Conservation (phyloP, 495 filamentous ascomycete species). For the Penicillium crystallinum region DNA sequence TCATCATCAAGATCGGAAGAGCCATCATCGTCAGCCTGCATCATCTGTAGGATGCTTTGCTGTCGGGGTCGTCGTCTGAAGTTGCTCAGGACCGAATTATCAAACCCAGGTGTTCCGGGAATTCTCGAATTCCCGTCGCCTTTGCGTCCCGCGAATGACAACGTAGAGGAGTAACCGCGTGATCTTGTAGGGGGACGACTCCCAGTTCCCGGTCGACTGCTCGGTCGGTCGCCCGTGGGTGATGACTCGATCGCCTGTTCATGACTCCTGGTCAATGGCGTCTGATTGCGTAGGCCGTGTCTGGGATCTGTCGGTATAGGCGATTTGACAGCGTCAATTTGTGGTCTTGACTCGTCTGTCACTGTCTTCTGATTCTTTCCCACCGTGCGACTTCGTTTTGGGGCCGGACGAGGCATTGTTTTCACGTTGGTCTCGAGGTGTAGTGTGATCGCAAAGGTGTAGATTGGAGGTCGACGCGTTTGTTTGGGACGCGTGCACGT, state of each 20-base stretch:
- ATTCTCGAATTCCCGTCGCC: constrained; percentile 37
- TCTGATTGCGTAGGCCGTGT: constrained; percentile 28
- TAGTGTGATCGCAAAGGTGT: not conserved
- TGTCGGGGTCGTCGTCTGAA: constrained; percentile 63
- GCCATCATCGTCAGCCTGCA: constrained; percentile 49
- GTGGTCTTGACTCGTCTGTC: constrained; percentile 3
- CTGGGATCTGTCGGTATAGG: constrained; percentile 14
- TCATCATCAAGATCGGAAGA: constrained; percentile 45
- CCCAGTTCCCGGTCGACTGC: constrained; percentile 36
- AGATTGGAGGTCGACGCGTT: constrained; percentile 8
- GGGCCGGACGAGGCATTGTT: constrained; percentile 41
- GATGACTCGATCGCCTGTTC: constrained; percentile 42
- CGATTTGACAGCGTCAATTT: constrained; percentile 10
- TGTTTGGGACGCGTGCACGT: constrained; percentile 23
- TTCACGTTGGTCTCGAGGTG: not conserved
- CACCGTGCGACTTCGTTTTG: constrained; percentile 32
- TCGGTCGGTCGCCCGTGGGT: constrained; percentile 28
- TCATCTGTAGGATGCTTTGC: constrained; percentile 62
- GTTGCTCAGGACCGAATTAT: constrained; percentile 52
- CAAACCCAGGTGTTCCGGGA: constrained; percentile 49
- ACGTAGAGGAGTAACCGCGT: constrained; percentile 44
- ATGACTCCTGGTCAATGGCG: constrained; percentile 29
- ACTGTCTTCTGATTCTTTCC: constrained; percentile 14
- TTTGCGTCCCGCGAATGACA: constrained; percentile 40
- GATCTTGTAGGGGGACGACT: constrained; percentile 42